phyloP scores from a whole-genome alignment of 2,329 filamentous ascomycete genomes.

The Monilinia aucupariae region DNA sequence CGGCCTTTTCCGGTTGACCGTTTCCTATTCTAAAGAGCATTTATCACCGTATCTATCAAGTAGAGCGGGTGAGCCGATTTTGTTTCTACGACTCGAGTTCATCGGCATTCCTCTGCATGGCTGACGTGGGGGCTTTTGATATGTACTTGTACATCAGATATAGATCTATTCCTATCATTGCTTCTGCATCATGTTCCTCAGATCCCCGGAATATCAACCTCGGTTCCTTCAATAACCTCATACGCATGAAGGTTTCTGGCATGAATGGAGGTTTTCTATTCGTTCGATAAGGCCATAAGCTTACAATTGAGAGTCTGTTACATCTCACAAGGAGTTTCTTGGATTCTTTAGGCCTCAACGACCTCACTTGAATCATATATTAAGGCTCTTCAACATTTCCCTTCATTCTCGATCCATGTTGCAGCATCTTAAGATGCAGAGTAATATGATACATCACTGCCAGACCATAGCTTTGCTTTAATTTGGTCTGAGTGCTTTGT shows the following conservation, averaged over 20 bases:
- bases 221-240: constrained; percentile 5
- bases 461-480: background rate
- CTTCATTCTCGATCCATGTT: background rate
- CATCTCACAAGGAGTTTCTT: too few relatives aligned
- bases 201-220: background rate
- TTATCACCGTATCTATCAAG: background rate
- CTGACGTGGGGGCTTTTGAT: background rate
- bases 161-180: background rate
- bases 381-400: background rate
- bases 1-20: background rate
- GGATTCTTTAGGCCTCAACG: background rate
- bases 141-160: background rate
- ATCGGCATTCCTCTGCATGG: background rate
- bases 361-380: background rate
- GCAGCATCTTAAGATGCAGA: background rate
- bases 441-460: background rate
- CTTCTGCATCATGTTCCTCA: background rate
- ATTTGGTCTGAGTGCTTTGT: background rate
- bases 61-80: background rate
- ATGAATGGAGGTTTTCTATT: background rate
- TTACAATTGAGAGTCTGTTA: too few relatives aligned
- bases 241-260: background rate
- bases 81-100: background rate
- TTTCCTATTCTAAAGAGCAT: background rate
- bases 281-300: background rate